Percentiles rank a stretch among this genome's conserved stretches.
phyloP scores from a whole-genome alignment of 345 rosid species.

The Citrus hindsii region DNA sequence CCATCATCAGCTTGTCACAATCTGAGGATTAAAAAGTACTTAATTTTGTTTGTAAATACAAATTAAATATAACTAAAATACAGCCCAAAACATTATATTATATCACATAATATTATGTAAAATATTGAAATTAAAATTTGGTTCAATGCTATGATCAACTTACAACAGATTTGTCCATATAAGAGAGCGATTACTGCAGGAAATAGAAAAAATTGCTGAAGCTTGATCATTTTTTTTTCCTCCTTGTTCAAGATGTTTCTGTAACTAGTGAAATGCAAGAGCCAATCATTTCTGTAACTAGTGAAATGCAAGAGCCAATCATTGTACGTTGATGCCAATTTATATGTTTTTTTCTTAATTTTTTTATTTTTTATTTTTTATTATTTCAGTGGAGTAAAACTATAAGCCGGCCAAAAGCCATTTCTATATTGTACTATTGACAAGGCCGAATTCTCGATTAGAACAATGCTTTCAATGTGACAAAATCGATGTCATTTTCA shows the following conservation, averaged over 20 bases:
- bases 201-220: neutral
- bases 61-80: too few relatives aligned
- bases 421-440: neutral
- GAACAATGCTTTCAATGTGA: neutral
- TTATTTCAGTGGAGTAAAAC: too few relatives aligned
- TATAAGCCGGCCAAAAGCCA: neutral
- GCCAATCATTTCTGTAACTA: neutral
- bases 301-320: neutral
- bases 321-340: too few relatives aligned
- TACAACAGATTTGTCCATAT: neutral
- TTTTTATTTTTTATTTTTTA: too few relatives aligned
- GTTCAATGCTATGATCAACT: too few relatives aligned
- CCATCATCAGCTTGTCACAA: slow-evolving; percentile 63
- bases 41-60: too few relatives aligned
- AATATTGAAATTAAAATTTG: neutral
- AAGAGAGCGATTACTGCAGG: neutral
- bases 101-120: neutral
- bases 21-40: slow-evolving; percentile 9
- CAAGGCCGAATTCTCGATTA: neutral
- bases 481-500: neutral
- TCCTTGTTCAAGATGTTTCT: neutral
- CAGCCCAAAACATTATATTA: neutral
- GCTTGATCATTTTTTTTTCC: neutral
- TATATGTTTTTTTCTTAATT: neutral
- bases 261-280: neutral